Base-by-base conservation (phyloP, 306 rosid species). In the Cucurbita maxima region DNA sequence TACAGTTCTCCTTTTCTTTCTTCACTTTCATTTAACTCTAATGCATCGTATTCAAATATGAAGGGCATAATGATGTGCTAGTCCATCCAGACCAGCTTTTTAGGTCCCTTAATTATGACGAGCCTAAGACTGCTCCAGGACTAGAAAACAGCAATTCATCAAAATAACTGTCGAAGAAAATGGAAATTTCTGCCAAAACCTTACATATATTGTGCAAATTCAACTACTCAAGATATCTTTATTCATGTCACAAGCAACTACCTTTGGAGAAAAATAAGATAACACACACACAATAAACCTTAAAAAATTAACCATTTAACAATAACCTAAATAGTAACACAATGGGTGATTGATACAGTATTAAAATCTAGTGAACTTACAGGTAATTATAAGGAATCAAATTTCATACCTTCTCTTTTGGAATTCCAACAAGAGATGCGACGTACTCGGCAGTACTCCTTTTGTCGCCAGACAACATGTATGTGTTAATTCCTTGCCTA, bases 381-480 rank as follows among this genome's bases (percentile, higher is more conserved):
- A 34, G 38, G 3, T 45, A 2, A 14, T 30, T 10, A 44, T 43
- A 13, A 67, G 2, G 48, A 64, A 56, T 69, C 58, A 76, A 69
- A 61, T 7, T 16, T 36, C 80, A 64, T 81, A 90, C 98, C 94
- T 85, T 85, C 22, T 86, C 89, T 55, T 81, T 84, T 44, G 98
- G 87, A 79, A 90, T 90, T 79, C 98, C 97, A 76, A 93, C 88
- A 58, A 76, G 83, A 62, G 98, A 93, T 73, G 96, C 98, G 76
- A 93, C 94, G 62, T 90, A 81, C 85, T 93, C 97, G 5, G 96
- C 97, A 1, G 86, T 77, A 73, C 78, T 89, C 79, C 82, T 90
- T 83, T 87, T 93, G 90, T 93, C 98, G 74, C 98, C 98, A 64
- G 96, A 93, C 73, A 93, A 85, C 97, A 93, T 93, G 74, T 87